Conservation (phyloP, 306 rosid species). For the Vigna radiata region DNA sequence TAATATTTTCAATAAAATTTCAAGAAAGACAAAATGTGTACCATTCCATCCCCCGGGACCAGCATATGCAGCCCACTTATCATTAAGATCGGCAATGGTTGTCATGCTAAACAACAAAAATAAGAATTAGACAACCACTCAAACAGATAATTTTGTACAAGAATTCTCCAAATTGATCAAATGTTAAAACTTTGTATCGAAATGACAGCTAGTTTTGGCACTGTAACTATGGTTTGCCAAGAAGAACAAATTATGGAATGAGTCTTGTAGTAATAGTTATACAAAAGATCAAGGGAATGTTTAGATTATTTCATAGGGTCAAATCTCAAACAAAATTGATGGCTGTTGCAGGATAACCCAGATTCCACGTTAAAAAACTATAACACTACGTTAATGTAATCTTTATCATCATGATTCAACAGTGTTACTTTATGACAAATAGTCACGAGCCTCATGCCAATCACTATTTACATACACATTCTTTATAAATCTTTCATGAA, state of each 20-base stretch:
- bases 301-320: background rate
- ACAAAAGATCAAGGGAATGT: background rate
- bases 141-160: slow-evolving; percentile 30
- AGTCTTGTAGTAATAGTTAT: background rate
- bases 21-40: slow-evolving; percentile 50
- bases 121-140: slow-evolving; percentile 38
- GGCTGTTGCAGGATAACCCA: slow-evolving; percentile 1
- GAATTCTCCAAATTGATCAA: slow-evolving; percentile 14
- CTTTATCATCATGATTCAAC: slow-evolving; percentile 27
- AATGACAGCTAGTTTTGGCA: background rate
- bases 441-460: slow-evolving; percentile 5
- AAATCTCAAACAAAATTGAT: slow-evolving; percentile 4
- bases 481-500: background rate
- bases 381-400: background rate
- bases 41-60: slow-evolving; percentile 99
- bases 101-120: slow-evolving; percentile 77
- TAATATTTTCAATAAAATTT: slow-evolving; percentile 32
- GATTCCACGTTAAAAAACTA: slow-evolving; percentile 1
- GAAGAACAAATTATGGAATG: background rate
- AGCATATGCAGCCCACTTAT: slow-evolving; percentile 97
- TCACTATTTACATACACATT: background rate
- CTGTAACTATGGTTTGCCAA: background rate
- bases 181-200: slow-evolving; percentile 7
- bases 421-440: background rate
- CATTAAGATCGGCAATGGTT: slow-evolving; percentile 83